Conservation (phyloP, 2,329 filamentous ascomycete species). For the Claviceps sp. region DNA sequence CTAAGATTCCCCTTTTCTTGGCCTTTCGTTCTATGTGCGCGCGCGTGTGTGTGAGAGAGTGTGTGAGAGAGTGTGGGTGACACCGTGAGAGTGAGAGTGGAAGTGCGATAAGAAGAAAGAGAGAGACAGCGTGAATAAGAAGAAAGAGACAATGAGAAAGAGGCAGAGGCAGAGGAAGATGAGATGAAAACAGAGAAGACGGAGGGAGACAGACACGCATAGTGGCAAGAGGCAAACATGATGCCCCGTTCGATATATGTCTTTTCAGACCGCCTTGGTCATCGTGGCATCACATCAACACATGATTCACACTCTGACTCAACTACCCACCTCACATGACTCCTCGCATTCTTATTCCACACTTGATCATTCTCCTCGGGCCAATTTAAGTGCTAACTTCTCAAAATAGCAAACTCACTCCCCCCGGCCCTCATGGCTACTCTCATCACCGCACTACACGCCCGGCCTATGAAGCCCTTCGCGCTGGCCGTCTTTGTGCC, state of each 20-base stretch:
- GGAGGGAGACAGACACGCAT: too few species aligned
- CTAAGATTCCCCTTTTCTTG: not conserved
- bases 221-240: too few species aligned
- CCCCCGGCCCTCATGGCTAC: conserved; percentile 42
- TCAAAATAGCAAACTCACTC: conserved; percentile 33
- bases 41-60: too few species aligned
- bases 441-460: conserved; percentile 42
- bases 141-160: too few species aligned
- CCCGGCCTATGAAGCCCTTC: conserved; percentile 35
- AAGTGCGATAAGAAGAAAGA: too few species aligned
- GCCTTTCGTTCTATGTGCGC: not conserved
- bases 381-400: not conserved
- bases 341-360: too few species aligned
- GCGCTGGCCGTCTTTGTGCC: conserved; percentile 38
- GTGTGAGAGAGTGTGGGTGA: too few species aligned
- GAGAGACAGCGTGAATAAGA: too few species aligned
- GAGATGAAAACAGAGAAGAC: not conserved
- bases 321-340: not conserved
- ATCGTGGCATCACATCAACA: not conserved
- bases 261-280: not conserved
- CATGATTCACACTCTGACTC: not conserved
- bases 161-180: not conserved
- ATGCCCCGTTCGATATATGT: not conserved
- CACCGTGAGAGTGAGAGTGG: too few species aligned
- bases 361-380: too few species aligned